Evolutionary conservation across 75 land plant species (phyloP), one percentile per base, ranked within the genome.

Genomic region (Gnetum montanum): DNA sequence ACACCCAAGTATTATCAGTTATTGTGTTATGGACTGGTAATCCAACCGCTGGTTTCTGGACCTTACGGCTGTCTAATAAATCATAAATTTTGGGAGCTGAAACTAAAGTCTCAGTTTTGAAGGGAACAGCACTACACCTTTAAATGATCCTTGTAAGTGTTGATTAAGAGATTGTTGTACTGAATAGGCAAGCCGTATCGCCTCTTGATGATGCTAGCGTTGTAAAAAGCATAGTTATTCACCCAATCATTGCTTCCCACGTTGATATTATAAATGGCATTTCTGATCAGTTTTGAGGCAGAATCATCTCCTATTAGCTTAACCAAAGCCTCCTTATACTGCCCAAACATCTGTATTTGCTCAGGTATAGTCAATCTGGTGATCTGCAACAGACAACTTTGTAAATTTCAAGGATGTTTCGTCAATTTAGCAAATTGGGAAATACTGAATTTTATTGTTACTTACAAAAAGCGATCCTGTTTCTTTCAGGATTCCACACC

Each of bases 231-330:
- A 31, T 71, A 71, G 49, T 71, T 71, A 46, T 71, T 70, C 29
- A 71, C 36, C 65, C 62, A 71, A 24, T 71, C 74, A 49, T 71
- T 71, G 28, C 66, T 53, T 25, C 74, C 74, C 12, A 68, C 38
- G 43, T 54, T 69, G 56, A 59, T 19, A 5, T 46, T 46, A 25
- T 34, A 71, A 11, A 71, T 1, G 0, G 72, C 67, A 5, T 52
- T 31, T n/a, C 37, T 18, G n/a, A 71, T 34, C 31, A 69, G 45
- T 18, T 58, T 19, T 26, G 31, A 46, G 4, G 67, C 49, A 4
- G 74, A 73, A 18, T 38, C 49, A 6, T 26, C 41, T 19, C 74
- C 74, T 29, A 68, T 11, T 22, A 51, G 8, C 8, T 31, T 12
- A 8, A 3, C 31, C 16, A 70, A 8, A 31, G 60, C 31, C 1